Evolutionary conservation across 2,329 filamentous ascomycete genomes (phyloP), one percentile per base, ranked within the genome.

Genomic region (Penicillium sp.): DNA sequence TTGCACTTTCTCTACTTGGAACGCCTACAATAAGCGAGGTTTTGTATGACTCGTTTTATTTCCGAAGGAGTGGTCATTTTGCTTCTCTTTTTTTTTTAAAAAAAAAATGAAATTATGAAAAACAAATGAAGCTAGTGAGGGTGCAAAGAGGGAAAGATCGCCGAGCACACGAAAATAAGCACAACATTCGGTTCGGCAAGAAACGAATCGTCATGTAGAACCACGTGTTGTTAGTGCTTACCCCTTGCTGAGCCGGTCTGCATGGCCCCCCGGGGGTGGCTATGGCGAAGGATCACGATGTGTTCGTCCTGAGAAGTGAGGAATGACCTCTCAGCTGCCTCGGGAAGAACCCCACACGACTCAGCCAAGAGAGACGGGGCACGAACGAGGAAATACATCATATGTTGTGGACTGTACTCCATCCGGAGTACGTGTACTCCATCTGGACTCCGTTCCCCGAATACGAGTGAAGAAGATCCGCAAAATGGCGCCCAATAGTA

Each of bases 181-280:
- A 53, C 36, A 45, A 21, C 27, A n/a, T 50, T 41, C 18, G 42
- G n/a, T 40, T 48, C n/a, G 31, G 46, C 43, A 31, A 32, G 14
- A 31, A 31, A n/a, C 29, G 16, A 44, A 44, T 53, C 51, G 46
- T 50, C 27, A 53, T 14, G 7, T 14, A 53, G 31, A 43, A 22
- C 46, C 51, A 53, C 51, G 51, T 53, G 51, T 45, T 34, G n/a
- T 32, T 53, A 53, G 51, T 53, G 51, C 51, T 42, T 48, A 53
- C 36, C 18, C 38, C 18, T 21, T 40, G 38, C 38, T 13, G 34
- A 45, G 21, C 31, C 18, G n/a, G 21, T 40, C 36, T 47, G 34
- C 34, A 36, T 52, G 18, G 43, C 27, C 18, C 18, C 46, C 2
- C n/a, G 32, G 48, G 31, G 6, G 21, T 41, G 43, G 18, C 43